phyloP scores from a whole-genome alignment of 768 basidiomycete genomes.

The Hericium rajendrae region DNA sequence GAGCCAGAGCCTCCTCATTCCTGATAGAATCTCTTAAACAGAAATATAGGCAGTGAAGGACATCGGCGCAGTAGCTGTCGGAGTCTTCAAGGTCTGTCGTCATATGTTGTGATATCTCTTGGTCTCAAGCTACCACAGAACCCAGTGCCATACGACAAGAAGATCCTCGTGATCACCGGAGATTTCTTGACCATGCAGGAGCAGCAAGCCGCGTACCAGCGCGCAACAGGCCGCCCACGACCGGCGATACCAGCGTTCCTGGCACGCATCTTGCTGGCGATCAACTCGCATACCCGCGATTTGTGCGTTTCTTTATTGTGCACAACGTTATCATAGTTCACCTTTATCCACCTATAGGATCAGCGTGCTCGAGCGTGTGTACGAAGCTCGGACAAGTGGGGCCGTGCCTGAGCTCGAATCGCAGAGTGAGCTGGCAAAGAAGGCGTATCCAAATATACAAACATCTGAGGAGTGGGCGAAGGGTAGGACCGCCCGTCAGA shows the following conservation, averaged over 20 bases:
- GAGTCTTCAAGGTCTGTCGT: neutral
- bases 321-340: neutral
- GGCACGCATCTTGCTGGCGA: conserved; percentile 3
- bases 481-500: neutral
- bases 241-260: conserved; percentile 7
- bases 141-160: neutral
- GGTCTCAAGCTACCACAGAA: neutral
- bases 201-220: conserved; percentile 1
- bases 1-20: conserved; percentile 7
- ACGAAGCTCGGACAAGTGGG: neutral
- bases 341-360: neutral
- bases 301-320: conserved; percentile 5
- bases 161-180: conserved; percentile 1
- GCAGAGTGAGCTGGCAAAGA: neutral
- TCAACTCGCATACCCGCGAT: conserved; percentile 6
- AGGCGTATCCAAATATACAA: neutral
- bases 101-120: neutral
- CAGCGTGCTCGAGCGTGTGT: neutral
- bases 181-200: conserved; percentile 7
- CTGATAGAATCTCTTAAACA: neutral
- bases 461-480: neutral
- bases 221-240: conserved; percentile 4
- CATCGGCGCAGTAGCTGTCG: neutral
- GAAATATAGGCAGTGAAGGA: neutral
- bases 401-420: neutral